Evolutionary conservation across 2,329 filamentous ascomycete genomes (phyloP), one percentile per base, ranked within the genome.

Genomic region (Didymella exigua): DNA sequence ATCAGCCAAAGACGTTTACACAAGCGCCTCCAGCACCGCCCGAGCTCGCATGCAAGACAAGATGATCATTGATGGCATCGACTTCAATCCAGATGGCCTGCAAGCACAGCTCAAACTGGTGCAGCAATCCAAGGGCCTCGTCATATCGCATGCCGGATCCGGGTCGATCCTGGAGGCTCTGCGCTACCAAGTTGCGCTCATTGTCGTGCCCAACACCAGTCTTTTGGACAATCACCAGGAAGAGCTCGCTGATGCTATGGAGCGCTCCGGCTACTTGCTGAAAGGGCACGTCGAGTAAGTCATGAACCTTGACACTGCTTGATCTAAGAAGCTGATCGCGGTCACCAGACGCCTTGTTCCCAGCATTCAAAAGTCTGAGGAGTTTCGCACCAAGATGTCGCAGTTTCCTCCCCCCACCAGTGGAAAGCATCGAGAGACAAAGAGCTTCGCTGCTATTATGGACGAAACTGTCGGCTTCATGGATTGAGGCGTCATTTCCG

Each of bases 211-310:
- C 2, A 99, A 99, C 73, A 82, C 86, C 1, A 80, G 81, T 6
- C 83, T 99, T 0, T 83, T 96, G 65, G 87, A 96, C 69, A 93
- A 99, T 67, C 95, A 99, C 71, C 95, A 99, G 75, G 83, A 86
- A 18, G 91, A 98, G 73, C 83, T 99, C 49, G 93, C 93, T 0
- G 81, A 86, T 44, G 87, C 90, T 62, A 82, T 98, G 52, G 84
- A 89, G 27, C 78, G 81, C 21, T 85, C 91, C 62, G 88, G 89
- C 21, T 96, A 96, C 75, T 86, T 91, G 2, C 81, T 93, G n/a
- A 82, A 87, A 65, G 89, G 89, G 10, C 78, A 81, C 48, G 77
- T 91, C 36, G 44, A 46, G 54, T 57, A 80, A 83, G 88, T 91
- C 5, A 8, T 38, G 6, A 4, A 23, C 3, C 29, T 26, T 30